Base-by-base conservation (phyloP, 805 yeast species). In the Yarrowia sp. region DNA sequence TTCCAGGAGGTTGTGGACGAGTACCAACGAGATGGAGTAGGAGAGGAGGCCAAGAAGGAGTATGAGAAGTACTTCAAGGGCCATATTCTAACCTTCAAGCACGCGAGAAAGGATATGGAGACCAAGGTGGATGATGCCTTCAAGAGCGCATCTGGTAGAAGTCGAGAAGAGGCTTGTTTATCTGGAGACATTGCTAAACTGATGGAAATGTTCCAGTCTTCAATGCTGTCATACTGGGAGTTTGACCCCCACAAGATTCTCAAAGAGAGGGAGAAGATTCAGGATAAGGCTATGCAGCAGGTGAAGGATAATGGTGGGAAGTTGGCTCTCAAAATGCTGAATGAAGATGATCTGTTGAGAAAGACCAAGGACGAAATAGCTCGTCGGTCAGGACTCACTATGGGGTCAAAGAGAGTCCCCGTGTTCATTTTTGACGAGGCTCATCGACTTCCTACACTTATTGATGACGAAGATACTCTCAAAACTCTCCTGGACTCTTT, bases 361-460 rank as follows among this genome's bases (percentile, higher is more conserved):
- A 38, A 66, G 42, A 48, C 60, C 42, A 55, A 41, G 47, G 61
- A 55, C 13, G 64, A 58, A 6, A 43, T 43, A 14, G 50, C 64
- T 14, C 51, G 64, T 14, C 64, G 64, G 1, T 58, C 64, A 2
- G 64, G 64, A 10, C 42, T 58, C 28, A 43, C 43, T 4, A 58
- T 58, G 51, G 51, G 64, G 0, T 43, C 55, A 28, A 66, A 53
- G 35, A 45, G 66, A 22, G 63, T 66, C 3, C 70, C 70, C 7
- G 70, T 68, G 15, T 58, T 68, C 15, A 36, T 68, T 15, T 53
- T 68, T 10, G 70, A 68, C 43, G 70, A 68, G 41, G 69, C 70
- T 8, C 70, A 68, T 32, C 15, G 70, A 22, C 64, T 68, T n/a
- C 61, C 67, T 8, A 28, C 64, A 2, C 43, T 58, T 5, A 43